Base-by-base conservation (phyloP, 1,284 basidiomycete genomes). In the Pseudozyma hubeiensis region DNA sequence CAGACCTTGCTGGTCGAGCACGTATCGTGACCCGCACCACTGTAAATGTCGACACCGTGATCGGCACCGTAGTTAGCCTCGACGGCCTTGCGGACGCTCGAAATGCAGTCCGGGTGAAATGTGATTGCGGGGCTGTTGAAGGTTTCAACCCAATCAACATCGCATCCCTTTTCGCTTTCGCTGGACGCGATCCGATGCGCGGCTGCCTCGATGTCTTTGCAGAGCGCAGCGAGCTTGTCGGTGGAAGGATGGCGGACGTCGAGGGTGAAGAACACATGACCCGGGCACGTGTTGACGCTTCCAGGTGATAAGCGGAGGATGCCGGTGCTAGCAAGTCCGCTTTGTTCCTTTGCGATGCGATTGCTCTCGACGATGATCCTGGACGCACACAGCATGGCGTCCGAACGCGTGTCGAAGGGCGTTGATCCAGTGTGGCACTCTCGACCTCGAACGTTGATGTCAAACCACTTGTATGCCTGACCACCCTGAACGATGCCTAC, bases 1-100 rank as follows among this genome's bases (percentile, higher is more conserved):
- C 71, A 74, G 8, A 56, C 50, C 47, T 67, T 74, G 40, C 64
- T 67, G 1, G 71, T 74, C 35, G 64, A 74, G 17, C 71, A 74
- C 6, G 71, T 67, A n/a, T 74, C 71, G 59, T 74, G 71, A 3
- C 71, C 71, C 6, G 71, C 71, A n/a, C 71, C 71, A 37, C 64
- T 67, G 55, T 65, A 66, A 33, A 74, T 58, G 37, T 74, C 71
- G 17, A 59, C 10, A 8, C 58, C 48, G 5, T 61, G 57, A 5
- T 69, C 58, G n/a, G 40, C 39, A 16, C 66, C 64, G 40, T 49
- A 64, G 49, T 67, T 66, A 31, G 40, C 53, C 49, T 69, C 58
- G 43, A 53, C 64, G 0, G 71, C 71, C 43, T 59, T 57, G 33
- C 66, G 57, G 29, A 74, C 63, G 56, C 55, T 56, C 8, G 17